These are phyloP conservation scores for Rhazya stricta DNA, from an alignment of 257 asterid genomes.

Conservation along the genomic window DNA sequence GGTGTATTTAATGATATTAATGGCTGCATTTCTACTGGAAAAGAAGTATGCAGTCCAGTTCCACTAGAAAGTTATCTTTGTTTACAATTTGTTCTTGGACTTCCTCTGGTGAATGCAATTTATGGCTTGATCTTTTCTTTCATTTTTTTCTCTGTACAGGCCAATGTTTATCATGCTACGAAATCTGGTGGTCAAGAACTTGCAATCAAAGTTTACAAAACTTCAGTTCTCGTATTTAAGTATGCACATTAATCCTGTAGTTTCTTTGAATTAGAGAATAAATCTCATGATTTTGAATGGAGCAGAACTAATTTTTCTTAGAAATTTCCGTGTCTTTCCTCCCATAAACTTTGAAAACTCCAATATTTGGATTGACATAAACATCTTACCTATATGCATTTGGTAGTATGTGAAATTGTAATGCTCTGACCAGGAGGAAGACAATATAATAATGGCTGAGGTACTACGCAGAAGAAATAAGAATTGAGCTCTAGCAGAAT, in stretches of 20 bases:
- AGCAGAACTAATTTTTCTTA: not conserved
- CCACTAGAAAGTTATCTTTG: slow-evolving; percentile 5
- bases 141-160: slow-evolving; percentile 41
- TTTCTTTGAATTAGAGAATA: slow-evolving; percentile 13
- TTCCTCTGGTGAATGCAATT: not conserved
- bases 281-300: not conserved
- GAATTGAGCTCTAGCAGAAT: not conserved
- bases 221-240: slow-evolving; percentile 93
- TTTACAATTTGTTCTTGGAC: not conserved
- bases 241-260: slow-evolving; percentile 29
- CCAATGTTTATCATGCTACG: slow-evolving; percentile 95
- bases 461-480: not conserved
- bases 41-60: slow-evolving; percentile 58
- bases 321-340: not conserved
- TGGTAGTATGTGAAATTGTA: not conserved
- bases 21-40: slow-evolving; percentile 98
- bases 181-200: slow-evolving; percentile 78
- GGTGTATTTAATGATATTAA: slow-evolving; percentile 79
- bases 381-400: not conserved
- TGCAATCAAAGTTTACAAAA: slow-evolving; percentile 90
- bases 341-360: not conserved
- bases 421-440: not conserved
- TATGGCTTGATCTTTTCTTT: slow-evolving; percentile 8
- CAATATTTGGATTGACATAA: not conserved
- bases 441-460: not conserved